Evolutionary conservation across 495 filamentous ascomycete species (phyloP), one percentile per base, ranked within the genome.

Genomic region (Penicillium salamii): DNA sequence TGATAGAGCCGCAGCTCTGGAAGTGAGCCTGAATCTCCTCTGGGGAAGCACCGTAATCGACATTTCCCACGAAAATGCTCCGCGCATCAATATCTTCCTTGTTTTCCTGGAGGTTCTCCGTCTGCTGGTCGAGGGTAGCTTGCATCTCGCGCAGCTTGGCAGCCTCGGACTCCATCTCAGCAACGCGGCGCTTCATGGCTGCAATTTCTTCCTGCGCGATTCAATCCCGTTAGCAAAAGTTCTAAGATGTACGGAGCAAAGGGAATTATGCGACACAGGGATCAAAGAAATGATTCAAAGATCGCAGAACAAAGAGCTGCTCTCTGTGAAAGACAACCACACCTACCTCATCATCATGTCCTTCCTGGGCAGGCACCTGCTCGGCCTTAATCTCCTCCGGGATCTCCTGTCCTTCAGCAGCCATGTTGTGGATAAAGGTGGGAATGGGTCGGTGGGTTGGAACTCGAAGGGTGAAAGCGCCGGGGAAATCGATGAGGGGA

Each of bases 1-100:
- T 97, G 76, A 99, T 99, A 46, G 88, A 90, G 32, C 95, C 95
- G 60, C 90, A 95, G 77, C 84, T 95, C 74, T 96, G 91, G 73
- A 99, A 99, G 66, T 99, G 95, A 31, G 91, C 89, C 75, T 99
- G 95, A 50, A 99, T 96, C 72, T 99, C 95, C 71, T 99, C 95
- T 0, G 95, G 93, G 13, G 91, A 95, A 21, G 93, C 92, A 51
- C 90, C 90, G 69, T 99, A 99, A 67, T 99, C 95, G 46, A 99
- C 95, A 62, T 99, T 99, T 39, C 95, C 95, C 19, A 99, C 95
- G 65, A 99, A 99, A 61, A 99, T 88, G 72, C 90, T 96, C 50
- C 95, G 84, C 53, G 81, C 88, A 70, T 99, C 95, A 40, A 99
- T 85, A 60, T 97, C 95, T 62, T 97, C 95, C 68, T 93, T 92